phyloP scores from a whole-genome alignment of 2,329 filamentous ascomycete species.

The Cytospora chrysosperma region DNA sequence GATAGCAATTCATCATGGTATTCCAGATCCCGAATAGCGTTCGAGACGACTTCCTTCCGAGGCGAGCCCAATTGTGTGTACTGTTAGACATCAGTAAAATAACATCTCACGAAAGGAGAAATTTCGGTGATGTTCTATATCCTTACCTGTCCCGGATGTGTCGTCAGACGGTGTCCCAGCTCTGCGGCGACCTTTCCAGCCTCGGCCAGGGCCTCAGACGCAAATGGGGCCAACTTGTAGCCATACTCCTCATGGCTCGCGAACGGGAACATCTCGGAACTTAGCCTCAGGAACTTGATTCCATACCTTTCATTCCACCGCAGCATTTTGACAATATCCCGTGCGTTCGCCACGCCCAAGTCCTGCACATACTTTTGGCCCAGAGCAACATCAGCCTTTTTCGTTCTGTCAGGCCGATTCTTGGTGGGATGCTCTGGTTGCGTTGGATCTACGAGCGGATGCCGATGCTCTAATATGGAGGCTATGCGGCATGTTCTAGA shows the following conservation, averaged over 20 bases:
- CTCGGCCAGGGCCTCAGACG: slow-evolving; percentile 71
- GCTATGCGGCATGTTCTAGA: slow-evolving; percentile 89
- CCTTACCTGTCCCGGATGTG: slow-evolving; percentile 75
- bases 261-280: slow-evolving; percentile 96
- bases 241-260: slow-evolving; percentile 85
- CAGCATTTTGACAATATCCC: slow-evolving; percentile 81
- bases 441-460: slow-evolving; percentile 73
- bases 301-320: slow-evolving; percentile 89
- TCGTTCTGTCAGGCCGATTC: slow-evolving; percentile 75
- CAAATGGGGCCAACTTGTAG: slow-evolving; percentile 82
- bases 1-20: slow-evolving; percentile 86
- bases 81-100: slow-evolving; percentile 34
- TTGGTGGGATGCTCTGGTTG: slow-evolving; percentile 80
- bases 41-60: slow-evolving; percentile 70
- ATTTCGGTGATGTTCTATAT: not conserved
- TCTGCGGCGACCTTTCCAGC: slow-evolving; percentile 75
- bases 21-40: slow-evolving; percentile 75
- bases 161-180: slow-evolving; percentile 81
- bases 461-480: slow-evolving; percentile 84
- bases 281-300: slow-evolving; percentile 89
- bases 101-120: too few species aligned
- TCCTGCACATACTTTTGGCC: slow-evolving; percentile 74
- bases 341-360: slow-evolving; percentile 77
- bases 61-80: slow-evolving; percentile 92
- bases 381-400: slow-evolving; percentile 63